phyloP scores from a whole-genome alignment of 805 yeast genomes.

The Hanseniaspora pseudoguilliermondii region DNA sequence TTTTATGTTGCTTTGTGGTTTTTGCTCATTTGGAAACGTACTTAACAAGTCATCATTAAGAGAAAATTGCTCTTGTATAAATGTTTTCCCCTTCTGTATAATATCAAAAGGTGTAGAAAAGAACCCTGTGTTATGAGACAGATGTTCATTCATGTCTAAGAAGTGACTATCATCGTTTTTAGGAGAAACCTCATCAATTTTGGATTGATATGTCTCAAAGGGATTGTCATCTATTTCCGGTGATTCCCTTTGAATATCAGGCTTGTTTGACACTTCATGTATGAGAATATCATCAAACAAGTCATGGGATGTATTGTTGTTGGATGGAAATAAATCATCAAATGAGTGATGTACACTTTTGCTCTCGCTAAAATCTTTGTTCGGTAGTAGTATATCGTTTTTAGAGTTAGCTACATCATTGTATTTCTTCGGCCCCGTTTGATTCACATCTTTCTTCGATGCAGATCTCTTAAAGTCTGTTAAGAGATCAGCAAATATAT shows the following conservation, averaged over 20 bases:
- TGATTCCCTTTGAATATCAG: not conserved
- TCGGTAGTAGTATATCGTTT: not conserved
- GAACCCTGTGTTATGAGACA: not conserved
- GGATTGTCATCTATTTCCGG: not conserved
- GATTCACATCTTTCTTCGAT: not conserved
- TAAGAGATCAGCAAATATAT: constrained; percentile 3
- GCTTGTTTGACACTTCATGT: not conserved
- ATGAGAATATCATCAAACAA: not conserved
- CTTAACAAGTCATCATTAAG: not conserved
- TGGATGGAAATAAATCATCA: not conserved
- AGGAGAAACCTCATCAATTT: not conserved
- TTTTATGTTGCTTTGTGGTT: not conserved
- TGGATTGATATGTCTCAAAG: not conserved
- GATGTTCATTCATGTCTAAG: not conserved
- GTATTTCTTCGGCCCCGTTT: not conserved
- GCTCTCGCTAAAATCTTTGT: not conserved
- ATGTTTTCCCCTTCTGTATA: not conserved
- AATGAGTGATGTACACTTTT: not conserved
- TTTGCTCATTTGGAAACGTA: not conserved
- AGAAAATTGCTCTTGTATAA: not conserved
- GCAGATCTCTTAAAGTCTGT: not conserved
- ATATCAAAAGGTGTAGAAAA: not conserved
- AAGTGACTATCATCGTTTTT: not conserved
- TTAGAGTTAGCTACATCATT: not conserved
- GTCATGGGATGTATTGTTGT: not conserved